Conservation (phyloP, 345 rosid species). For the Gossypium rotundifolium region DNA sequence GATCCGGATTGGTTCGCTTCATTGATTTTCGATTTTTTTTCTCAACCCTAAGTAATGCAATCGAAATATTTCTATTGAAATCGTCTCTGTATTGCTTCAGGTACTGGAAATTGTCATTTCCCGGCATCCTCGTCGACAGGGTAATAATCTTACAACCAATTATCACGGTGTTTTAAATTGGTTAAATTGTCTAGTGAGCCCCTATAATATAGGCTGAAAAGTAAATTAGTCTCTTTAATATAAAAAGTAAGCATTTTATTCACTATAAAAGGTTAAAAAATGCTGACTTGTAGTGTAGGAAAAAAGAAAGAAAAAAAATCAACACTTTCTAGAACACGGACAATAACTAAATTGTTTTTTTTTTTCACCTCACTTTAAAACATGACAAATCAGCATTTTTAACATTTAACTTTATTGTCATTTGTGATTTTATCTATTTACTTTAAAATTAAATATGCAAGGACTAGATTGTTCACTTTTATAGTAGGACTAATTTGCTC, state of each 20-base stretch:
- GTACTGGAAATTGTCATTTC: conserved; percentile 75
- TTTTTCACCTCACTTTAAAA: no score
- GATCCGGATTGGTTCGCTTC: no score
- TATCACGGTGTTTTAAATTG: not conserved
- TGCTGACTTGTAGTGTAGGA: not conserved
- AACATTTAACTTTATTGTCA: no score
- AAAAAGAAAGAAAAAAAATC: not conserved
- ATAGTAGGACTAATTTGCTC: not conserved
- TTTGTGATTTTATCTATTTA: not conserved
- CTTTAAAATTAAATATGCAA: not conserved
- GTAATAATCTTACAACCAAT: conserved; percentile 23
- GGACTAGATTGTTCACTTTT: not conserved
- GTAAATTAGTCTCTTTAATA: not conserved
- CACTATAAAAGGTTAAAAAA: not conserved
- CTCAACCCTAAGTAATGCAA: not conserved
- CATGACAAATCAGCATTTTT: no score
- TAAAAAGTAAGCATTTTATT: not conserved
- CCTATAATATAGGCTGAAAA: not conserved
- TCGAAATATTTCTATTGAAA: not conserved
- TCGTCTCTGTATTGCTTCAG: conserved; percentile 28
- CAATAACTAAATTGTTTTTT: not conserved
- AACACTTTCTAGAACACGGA: not conserved
- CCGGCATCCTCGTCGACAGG: conserved; percentile 37
- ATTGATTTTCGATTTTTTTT: no score
- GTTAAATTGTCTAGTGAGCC: not conserved